phyloP scores from a whole-genome alignment of 257 asterid species.

The Linderniella brevidens region DNA sequence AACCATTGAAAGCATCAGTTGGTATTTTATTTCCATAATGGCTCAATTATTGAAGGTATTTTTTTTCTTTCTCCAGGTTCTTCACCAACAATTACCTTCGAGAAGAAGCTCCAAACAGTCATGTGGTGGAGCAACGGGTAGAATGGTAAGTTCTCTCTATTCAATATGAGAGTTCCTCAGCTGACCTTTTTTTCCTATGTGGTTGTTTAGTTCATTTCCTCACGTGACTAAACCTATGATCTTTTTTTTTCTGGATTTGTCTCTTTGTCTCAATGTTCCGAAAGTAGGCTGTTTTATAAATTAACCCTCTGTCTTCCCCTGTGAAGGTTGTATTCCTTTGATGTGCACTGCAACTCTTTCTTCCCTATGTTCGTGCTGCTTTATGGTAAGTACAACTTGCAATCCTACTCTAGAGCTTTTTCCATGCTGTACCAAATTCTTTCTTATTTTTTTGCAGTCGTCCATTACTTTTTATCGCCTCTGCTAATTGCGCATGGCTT shows the following conservation, averaged over 20 bases:
- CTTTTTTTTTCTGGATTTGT: slow-evolving; percentile 7
- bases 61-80: slow-evolving; percentile 36
- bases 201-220: background rate
- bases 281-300: slow-evolving; percentile 9
- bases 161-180: slow-evolving; percentile 3
- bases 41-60: background rate
- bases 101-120: slow-evolving; percentile 88
- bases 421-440: background rate
- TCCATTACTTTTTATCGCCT: slow-evolving; percentile 85
- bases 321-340: slow-evolving; percentile 96
- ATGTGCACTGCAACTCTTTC: slow-evolving; percentile 99
- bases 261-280: background rate
- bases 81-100: slow-evolving; percentile 96
- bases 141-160: slow-evolving; percentile 64
- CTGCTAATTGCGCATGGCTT: slow-evolving; percentile 91
- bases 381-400: slow-evolving; percentile 38
- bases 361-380: slow-evolving; percentile 87
- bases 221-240: slow-evolving; percentile 1
- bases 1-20: no score
- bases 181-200: slow-evolving; percentile 5
- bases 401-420: background rate
- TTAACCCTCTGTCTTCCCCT: slow-evolving; percentile 12
- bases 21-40: background rate
- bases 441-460: slow-evolving; percentile 32
- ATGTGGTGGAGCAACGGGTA: slow-evolving; percentile 94